A percentile compares a stretch with the other conserved stretches of the same genome.
phyloP scores from a whole-genome alignment of 768 basidiomycete species.

The Leccinum boreale region DNA sequence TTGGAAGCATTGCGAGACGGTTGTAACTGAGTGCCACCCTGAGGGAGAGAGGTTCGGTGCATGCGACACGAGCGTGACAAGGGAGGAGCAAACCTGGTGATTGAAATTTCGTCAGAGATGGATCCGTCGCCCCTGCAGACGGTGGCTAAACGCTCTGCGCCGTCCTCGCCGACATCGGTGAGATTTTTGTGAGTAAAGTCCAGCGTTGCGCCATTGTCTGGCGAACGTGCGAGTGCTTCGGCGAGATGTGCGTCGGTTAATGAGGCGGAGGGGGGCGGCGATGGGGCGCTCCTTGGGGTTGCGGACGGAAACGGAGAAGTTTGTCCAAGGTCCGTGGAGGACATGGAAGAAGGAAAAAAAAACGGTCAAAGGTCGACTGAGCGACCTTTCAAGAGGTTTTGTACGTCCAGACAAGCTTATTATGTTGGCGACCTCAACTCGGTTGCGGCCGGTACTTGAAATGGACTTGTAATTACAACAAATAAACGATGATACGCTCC shows the following conservation, averaged over 20 bases:
- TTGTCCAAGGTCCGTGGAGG: slow-evolving; percentile 27
- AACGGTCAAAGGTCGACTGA: slow-evolving; percentile 7
- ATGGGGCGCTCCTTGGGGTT: slow-evolving; percentile 26
- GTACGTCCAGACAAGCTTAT: not conserved
- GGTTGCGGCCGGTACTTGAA: slow-evolving; percentile 28
- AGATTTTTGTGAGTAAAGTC: slow-evolving; percentile 79
- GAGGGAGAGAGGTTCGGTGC: not conserved
- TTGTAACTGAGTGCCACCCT: slow-evolving; percentile 91
- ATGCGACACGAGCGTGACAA: slow-evolving; percentile 5
- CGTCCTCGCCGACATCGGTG: slow-evolving; percentile 68
- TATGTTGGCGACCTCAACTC: slow-evolving; percentile 15
- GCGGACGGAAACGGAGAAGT: slow-evolving; percentile 27
- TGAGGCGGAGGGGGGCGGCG: slow-evolving; percentile 36
- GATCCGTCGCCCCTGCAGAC: slow-evolving; percentile 44
- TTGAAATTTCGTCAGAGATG: slow-evolving; percentile 46
- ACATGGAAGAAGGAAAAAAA: slow-evolving; percentile 21
- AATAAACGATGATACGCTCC: not conserved
- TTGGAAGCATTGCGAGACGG: slow-evolving; percentile 71
- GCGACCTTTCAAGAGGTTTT: not conserved
- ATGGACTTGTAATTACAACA: slow-evolving; percentile 6
- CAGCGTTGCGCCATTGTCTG: slow-evolving; percentile 79
- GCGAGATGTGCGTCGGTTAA: slow-evolving; percentile 57
- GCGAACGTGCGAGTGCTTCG: slow-evolving; percentile 62
- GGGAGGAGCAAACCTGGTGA: slow-evolving; percentile 53
- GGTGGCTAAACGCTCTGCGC: slow-evolving; percentile 73